Evolutionary conservation across 108 stramenopile species (phyloP).

Genomic region (Cyclotella distinguenda): DNA sequence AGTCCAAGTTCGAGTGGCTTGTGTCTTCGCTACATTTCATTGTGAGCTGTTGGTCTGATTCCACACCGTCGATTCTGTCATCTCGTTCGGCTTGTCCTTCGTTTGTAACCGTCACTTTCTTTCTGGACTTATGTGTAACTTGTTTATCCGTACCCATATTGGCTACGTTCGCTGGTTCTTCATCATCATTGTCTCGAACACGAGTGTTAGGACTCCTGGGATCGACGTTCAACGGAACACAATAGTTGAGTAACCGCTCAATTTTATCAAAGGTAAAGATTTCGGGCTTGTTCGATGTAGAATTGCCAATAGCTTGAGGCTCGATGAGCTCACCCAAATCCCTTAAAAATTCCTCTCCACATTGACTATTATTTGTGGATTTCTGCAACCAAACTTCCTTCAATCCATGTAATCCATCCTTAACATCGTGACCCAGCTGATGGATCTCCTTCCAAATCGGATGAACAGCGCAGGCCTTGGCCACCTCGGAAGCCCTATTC

Average conservation of each 20-base stretch:
- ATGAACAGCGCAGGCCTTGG: neutral
- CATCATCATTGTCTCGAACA: neutral
- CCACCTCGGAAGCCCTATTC: neutral
- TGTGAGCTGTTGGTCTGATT: no score
- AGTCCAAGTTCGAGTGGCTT: neutral
- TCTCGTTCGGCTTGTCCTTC: neutral
- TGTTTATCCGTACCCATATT: no score
- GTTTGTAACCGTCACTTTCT: neutral
- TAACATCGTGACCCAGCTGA: slow-evolving; percentile 2
- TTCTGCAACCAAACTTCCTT: slow-evolving; percentile 2
- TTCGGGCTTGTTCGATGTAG: neutral
- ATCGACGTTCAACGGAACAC: slow-evolving; percentile 40
- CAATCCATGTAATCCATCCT: neutral
- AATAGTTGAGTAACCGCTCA: slow-evolving; percentile 31
- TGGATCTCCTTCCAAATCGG: slow-evolving; percentile 11
- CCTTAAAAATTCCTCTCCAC: neutral
- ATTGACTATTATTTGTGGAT: neutral
- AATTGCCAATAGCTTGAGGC: neutral
- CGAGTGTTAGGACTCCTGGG: slow-evolving; percentile 36
- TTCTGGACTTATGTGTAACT: neutral
- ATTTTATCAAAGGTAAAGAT: slow-evolving; percentile 32
- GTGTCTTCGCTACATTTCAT: neutral
- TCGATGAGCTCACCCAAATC: slow-evolving; percentile 9
- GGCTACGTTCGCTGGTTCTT: neutral
- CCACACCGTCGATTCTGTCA: no score